Conservation (phyloP, 2,329 filamentous ascomycete species). For the Cladorrhinum sp. region DNA sequence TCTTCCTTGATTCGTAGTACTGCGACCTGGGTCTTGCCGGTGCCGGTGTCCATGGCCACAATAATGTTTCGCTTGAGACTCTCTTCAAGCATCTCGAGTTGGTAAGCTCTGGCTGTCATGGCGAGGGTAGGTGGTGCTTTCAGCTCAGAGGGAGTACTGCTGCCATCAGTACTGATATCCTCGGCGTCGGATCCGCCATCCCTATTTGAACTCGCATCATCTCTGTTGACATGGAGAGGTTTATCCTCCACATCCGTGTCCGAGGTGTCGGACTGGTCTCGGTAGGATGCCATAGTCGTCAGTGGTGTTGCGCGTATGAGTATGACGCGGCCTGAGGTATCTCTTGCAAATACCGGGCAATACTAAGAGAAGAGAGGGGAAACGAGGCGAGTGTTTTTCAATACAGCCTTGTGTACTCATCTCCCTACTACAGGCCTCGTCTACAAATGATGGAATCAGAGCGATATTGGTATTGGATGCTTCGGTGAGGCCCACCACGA, state of each 20-base stretch:
- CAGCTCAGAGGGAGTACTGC: constrained; percentile 12
- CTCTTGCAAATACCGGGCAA: neutral
- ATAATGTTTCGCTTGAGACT: constrained; percentile 69
- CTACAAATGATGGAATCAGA: no score
- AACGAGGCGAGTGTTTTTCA: no score
- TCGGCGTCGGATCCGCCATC: neutral
- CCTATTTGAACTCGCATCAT: neutral
- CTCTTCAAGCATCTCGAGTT: constrained; percentile 71
- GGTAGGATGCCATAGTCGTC: neutral
- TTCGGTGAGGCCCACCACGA: no score
- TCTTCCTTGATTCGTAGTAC: constrained; percentile 65
- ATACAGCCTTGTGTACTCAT: neutral
- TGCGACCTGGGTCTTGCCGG: constrained; percentile 76
- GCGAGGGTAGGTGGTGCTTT: constrained; percentile 20
- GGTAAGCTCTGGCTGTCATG: constrained; percentile 59
- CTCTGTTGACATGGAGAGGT: neutral
- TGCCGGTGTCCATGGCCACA: constrained; percentile 76
- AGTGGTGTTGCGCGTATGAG: neutral
- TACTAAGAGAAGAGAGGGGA: neutral
- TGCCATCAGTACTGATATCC: neutral
- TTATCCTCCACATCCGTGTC: neutral
- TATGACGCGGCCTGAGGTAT: neutral
- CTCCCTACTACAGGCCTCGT: no score
- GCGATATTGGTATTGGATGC: no score
- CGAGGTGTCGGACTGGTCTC: neutral